These are phyloP conservation scores for Phytophthora colocasiae DNA, from an alignment of 352 stramenopile species.

Conservation along the genomic window DNA sequence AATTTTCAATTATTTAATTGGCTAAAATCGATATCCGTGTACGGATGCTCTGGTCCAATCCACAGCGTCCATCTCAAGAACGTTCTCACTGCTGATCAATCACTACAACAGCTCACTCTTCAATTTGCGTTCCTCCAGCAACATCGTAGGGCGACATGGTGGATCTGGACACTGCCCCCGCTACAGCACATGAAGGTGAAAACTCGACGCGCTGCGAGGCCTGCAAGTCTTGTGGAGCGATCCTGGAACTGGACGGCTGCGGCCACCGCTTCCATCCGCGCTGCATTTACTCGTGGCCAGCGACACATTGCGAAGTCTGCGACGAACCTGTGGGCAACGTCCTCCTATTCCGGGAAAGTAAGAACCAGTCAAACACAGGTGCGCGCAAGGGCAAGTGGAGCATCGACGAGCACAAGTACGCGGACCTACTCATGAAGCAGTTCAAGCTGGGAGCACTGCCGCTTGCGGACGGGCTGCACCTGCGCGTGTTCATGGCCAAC, in stretches of 20 bases:
- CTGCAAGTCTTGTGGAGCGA: conserved; percentile 75
- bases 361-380: conserved; percentile 50
- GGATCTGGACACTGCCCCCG: not conserved
- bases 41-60: conserved; percentile 6
- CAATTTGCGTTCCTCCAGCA: conserved; percentile 6
- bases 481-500: conserved; percentile 79
- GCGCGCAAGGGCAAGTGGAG: conserved; percentile 82
- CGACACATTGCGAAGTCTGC: conserved; percentile 72
- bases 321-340: conserved; percentile 46
- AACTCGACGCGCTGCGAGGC: conserved; percentile 71
- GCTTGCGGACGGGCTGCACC: conserved; percentile 69
- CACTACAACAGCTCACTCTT: conserved; percentile 13
- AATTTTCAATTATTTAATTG: too few species aligned
- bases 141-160: too few species aligned
- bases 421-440: conserved; percentile 85
- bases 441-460: conserved; percentile 78
- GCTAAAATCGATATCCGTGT: too few species aligned
- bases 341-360: conserved; percentile 60
- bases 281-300: conserved; percentile 76
- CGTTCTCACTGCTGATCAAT: conserved; percentile 4
- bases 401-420: conserved; percentile 80
- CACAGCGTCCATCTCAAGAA: conserved; percentile 1
- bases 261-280: conserved; percentile 82
- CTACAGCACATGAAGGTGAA: conserved; percentile 20
- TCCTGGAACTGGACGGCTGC: conserved; percentile 73